Evolutionary conservation across 2,329 filamentous ascomycete species (phyloP), one percentile per base, ranked within the genome.

Genomic region (Epichloe uncinata): DNA sequence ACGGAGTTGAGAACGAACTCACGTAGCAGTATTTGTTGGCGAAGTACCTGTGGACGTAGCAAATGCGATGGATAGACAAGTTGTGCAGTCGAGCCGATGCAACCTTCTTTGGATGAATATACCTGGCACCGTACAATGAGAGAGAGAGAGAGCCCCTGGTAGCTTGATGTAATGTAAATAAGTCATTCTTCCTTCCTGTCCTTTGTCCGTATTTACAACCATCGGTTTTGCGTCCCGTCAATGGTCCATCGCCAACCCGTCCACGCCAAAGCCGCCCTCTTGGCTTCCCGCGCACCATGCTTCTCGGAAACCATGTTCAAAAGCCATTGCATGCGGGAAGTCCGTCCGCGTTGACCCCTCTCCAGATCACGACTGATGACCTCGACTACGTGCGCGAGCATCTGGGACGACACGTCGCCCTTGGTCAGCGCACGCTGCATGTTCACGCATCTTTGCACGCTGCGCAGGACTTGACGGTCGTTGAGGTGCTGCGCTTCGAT

Each of bases 341-440:
- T 60, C 15, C 66, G 59, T 3, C 68, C 69, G 20, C 50, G 50
- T n/a, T 56, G 53, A 5, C 67, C 66, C 36, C 52, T 51, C 34
- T 63, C 61, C 4, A 71, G 56, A 50, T 70, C 68, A 9, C 60
- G 55, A 3, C 63, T 57, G 18, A 66, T 51, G 2, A 63, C 50
- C 5, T 54, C 48, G 6, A 61, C 50, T n/a, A 67, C 36, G 35
- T 55, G 56, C 42, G 53, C 54, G 16, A 70, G 51, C 9, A 59
- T 55, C 16, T 55, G 47, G 5, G 57, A 52, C 7, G 65, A 58
- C n/a, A 62, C 48, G 11, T 61, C 45, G 8, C 46, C 51, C 8
- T 54, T 53, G 43, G 45, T 55, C 30, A 62, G 52, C 6, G 48
- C 48, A 41, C 57, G 58, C 47, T 64, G 57, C 45, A 55, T 53